Conservation (phyloP, 495 filamentous ascomycete genomes). For the Neurospora sp. region DNA sequence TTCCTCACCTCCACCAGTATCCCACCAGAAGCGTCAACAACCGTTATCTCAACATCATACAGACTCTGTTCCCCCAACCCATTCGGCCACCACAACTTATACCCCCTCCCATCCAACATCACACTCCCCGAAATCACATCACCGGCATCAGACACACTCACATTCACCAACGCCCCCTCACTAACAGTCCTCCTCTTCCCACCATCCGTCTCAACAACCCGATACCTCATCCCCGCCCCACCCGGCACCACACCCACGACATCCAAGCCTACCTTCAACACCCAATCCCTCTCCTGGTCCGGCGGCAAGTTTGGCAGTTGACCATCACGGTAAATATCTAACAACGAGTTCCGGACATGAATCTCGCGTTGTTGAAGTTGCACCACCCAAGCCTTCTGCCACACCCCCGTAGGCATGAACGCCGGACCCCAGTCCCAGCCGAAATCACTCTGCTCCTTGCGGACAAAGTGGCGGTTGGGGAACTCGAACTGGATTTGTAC, state of each 20-base stretch:
- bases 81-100: constrained; percentile 55
- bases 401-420: constrained; percentile 56
- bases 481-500: constrained; percentile 44
- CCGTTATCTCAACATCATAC: constrained; percentile 45
- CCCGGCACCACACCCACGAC: constrained; percentile 43
- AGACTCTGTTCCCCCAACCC: constrained; percentile 50
- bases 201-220: constrained; percentile 35
- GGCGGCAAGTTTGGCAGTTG: constrained; percentile 52
- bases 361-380: constrained; percentile 38
- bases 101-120: constrained; percentile 31
- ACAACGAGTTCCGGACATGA: constrained; percentile 46
- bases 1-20: constrained; percentile 41
- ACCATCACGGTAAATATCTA: constrained; percentile 51
- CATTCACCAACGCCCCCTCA: constrained; percentile 31
- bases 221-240: constrained; percentile 39
- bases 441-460: constrained; percentile 62
- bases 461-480: constrained; percentile 49
- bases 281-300: constrained; percentile 52
- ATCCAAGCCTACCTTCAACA: constrained; percentile 61
- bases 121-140: constrained; percentile 43
- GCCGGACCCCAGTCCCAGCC: constrained; percentile 66
- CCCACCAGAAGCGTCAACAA: constrained; percentile 27
- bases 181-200: constrained; percentile 35
- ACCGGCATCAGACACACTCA: constrained; percentile 32
- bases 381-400: constrained; percentile 52